These are phyloP conservation scores for Hypoxylon sp. DNA, from an alignment of 2,329 filamentous ascomycete genomes.

Conservation along the genomic window DNA sequence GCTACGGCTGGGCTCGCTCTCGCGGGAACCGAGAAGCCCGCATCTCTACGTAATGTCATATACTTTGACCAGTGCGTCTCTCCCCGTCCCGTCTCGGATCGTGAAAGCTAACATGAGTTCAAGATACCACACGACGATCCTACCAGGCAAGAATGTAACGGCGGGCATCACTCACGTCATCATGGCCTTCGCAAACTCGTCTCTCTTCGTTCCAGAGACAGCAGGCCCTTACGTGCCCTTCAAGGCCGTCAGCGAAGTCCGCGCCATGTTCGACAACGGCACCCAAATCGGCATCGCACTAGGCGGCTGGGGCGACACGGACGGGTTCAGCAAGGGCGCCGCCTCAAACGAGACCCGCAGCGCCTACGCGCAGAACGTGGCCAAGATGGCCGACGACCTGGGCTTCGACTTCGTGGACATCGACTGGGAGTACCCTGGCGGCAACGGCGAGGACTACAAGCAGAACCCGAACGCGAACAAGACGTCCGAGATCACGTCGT, in stretches of 20 bases:
- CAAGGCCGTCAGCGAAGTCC: conserved; percentile 64
- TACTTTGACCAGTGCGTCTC: conserved; percentile 42
- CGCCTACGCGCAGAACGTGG: conserved; percentile 74
- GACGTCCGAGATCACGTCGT: conserved; percentile 73
- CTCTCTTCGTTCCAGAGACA: conserved; percentile 32
- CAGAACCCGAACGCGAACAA: conserved; percentile 71
- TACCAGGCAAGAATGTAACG: conserved; percentile 38
- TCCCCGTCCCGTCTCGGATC: background rate
- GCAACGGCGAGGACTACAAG: conserved; percentile 79
- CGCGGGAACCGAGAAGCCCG: background rate
- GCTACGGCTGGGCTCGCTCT: conserved; percentile 29
- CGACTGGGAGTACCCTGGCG: conserved; percentile 76
- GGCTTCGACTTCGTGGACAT: conserved; percentile 79
- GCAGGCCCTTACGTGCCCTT: conserved; percentile 60
- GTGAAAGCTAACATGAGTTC: conserved; percentile 17
- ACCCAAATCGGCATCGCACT: conserved; percentile 80
- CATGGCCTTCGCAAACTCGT: conserved; percentile 44
- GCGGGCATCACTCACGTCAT: conserved; percentile 44
- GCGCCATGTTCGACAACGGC: conserved; percentile 62
- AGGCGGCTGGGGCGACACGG: conserved; percentile 80
- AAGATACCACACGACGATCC: conserved; percentile 33
- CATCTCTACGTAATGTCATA: conserved; percentile 29
- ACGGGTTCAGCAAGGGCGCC: conserved; percentile 72
- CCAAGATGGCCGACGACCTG: conserved; percentile 70
- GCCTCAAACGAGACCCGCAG: conserved; percentile 64